Conservation (phyloP, 1,139 yeast genomes). For the Saccharomyces hybrid region DNA sequence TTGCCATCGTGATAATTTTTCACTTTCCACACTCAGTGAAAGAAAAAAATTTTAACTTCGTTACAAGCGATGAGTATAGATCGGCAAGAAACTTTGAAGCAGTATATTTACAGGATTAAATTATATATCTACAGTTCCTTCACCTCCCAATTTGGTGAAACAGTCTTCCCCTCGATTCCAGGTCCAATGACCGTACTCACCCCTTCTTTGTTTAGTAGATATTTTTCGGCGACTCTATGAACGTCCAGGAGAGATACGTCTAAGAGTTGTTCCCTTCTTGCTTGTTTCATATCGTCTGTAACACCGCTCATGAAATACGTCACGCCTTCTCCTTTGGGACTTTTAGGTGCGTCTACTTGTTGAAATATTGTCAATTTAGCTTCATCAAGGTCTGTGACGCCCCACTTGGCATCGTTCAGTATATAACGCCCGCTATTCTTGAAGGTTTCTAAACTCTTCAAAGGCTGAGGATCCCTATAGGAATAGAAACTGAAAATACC, state of each 20-base stretch:
- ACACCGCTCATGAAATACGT: constrained; percentile 59
- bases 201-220: constrained; percentile 7
- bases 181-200: constrained; percentile 25
- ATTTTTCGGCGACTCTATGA: constrained; percentile 17
- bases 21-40: not conserved
- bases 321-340: constrained; percentile 72
- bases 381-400: constrained; percentile 64
- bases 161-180: constrained; percentile 6
- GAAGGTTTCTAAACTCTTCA: constrained; percentile 58
- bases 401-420: constrained; percentile 39
- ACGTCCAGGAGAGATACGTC: constrained; percentile 60
- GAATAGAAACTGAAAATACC: constrained; percentile 80
- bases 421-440: constrained; percentile 52
- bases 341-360: constrained; percentile 81
- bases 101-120: not conserved
- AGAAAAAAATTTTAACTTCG: not conserved
- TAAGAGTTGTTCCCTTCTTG: constrained; percentile 64
- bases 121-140: constrained; percentile 2
- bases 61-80: not conserved
- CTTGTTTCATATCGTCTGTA: constrained; percentile 72
- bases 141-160: constrained; percentile 12
- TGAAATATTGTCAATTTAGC: constrained; percentile 90
- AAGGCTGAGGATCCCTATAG: constrained; percentile 87
- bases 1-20: constrained; percentile 1
- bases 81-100: not conserved